Conservation (phyloP, 73 alveolate genomes). For the Paramecium pentaurelia region DNA sequence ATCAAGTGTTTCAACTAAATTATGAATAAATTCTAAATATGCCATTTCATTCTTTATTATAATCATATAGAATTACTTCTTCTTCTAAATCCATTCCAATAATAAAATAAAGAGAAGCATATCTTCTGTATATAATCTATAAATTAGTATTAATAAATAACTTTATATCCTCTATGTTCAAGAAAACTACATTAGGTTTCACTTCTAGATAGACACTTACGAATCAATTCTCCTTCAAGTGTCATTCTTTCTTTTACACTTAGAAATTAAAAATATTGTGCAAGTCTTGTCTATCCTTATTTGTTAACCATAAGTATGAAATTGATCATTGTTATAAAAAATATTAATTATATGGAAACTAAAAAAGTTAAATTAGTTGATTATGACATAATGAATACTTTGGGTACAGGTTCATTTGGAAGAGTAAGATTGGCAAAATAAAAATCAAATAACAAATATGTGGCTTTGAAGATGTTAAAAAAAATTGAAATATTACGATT, state of each 20-base stretch:
- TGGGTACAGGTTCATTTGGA: constrained; percentile 54
- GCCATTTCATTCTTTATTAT: constrained; percentile 87
- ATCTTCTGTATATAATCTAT: constrained; percentile 84
- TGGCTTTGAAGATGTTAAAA: constrained; percentile 91
- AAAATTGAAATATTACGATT: constrained; percentile 85
- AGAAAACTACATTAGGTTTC: constrained; percentile 94
- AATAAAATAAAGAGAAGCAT: constrained; percentile 97
- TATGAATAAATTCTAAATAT: constrained; percentile 96
- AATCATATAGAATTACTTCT: constrained; percentile 44
- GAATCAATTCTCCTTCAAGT: constrained; percentile 95
- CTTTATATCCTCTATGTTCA: constrained; percentile 96
- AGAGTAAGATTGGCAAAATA: constrained; percentile 20
- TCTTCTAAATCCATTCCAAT: constrained; percentile 80
- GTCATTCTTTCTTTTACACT: constrained; percentile 93
- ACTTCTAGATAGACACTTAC: constrained; percentile 94
- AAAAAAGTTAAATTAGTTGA: constrained; percentile 52
- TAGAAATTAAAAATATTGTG: constrained; percentile 88
- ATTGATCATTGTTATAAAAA: constrained; percentile 78
- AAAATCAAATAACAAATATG: background rate
- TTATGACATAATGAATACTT: constrained; percentile 51
- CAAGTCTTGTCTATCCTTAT: constrained; percentile 93
- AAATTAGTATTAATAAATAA: background rate
- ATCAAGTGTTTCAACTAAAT: constrained; percentile 93
- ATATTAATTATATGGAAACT: constrained; percentile 59
- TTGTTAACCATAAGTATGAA: constrained; percentile 97